Conservation (phyloP, 257 asterid genomes). For the Perilla frutescens region DNA sequence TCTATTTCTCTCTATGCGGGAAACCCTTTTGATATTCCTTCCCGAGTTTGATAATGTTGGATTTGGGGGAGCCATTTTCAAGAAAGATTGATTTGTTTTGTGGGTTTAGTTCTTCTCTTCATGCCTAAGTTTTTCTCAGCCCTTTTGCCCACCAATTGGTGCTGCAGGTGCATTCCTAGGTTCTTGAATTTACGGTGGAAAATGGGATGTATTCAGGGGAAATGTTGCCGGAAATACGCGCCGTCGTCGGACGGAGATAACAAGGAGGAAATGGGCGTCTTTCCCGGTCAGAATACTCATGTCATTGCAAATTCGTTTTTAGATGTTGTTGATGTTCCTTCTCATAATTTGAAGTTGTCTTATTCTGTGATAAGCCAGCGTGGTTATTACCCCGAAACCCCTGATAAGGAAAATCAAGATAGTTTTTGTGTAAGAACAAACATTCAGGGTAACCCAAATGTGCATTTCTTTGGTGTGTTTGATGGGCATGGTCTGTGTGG, state of each 20-base stretch:
- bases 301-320: conserved; percentile 48
- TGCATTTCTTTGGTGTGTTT: conserved; percentile 95
- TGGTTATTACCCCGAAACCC: conserved; percentile 85
- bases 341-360: conserved; percentile 67
- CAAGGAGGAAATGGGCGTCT: conserved; percentile 50
- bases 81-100: conserved; percentile 37
- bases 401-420: conserved; percentile 92
- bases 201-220: conserved; percentile 94
- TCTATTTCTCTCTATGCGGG: conserved; percentile 20
- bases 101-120: conserved; percentile 36
- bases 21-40: conserved; percentile 33
- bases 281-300: conserved; percentile 50
- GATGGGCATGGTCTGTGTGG: conserved; percentile 93
- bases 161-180: conserved; percentile 35
- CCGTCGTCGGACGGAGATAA: conserved; percentile 61
- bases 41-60: conserved; percentile 39
- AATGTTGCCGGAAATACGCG: conserved; percentile 72
- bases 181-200: conserved; percentile 36
- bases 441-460: conserved; percentile 79
- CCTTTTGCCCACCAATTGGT: conserved; percentile 56
- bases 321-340: conserved; percentile 80
- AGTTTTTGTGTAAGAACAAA: conserved; percentile 69
- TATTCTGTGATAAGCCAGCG: conserved; percentile 75
- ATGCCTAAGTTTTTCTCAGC: conserved; percentile 51
- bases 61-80: conserved; percentile 39